Percentiles rank a stretch among this genome's conserved stretches.
Evolutionary conservation across 2,329 filamentous ascomycete genomes (phyloP).

Genomic region (Aspergillus bombycis): DNA sequence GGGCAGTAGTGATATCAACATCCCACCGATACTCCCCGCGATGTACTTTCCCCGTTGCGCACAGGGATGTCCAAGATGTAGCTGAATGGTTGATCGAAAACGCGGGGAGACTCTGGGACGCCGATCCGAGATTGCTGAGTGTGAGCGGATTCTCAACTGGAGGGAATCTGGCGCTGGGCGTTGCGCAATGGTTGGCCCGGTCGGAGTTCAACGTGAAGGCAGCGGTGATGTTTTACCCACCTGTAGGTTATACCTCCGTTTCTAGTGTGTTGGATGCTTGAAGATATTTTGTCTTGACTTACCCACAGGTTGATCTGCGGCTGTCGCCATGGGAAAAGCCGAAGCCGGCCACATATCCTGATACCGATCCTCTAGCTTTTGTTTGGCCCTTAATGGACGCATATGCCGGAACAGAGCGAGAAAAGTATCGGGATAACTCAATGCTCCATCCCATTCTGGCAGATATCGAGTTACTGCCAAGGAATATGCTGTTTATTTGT

Average conservation of each 20-base stretch:
- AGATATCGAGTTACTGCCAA: slow-evolving; percentile 11
- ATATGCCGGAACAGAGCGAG: slow-evolving; percentile 38
- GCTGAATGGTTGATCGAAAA: slow-evolving; percentile 46
- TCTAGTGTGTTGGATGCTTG: neutral
- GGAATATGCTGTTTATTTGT: slow-evolving; percentile 15
- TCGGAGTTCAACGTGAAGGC: slow-evolving; percentile 37
- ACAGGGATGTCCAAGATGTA: slow-evolving; percentile 50
- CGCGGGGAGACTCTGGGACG: slow-evolving; percentile 34
- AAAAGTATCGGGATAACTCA: slow-evolving; percentile 6
- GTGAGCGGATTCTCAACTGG: slow-evolving; percentile 51
- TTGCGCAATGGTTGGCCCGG: slow-evolving; percentile 29
- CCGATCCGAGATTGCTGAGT: slow-evolving; percentile 42
- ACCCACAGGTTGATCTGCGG: slow-evolving; percentile 41
- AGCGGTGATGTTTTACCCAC: slow-evolving; percentile 45
- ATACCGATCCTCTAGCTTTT: slow-evolving; percentile 43
- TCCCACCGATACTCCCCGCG: slow-evolving; percentile 49
- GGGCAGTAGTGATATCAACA: slow-evolving; percentile 43
- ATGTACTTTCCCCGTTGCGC: slow-evolving; percentile 44
- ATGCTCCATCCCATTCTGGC: slow-evolving; percentile 15
- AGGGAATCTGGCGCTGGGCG: slow-evolving; percentile 47
- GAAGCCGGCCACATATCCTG: slow-evolving; percentile 35
- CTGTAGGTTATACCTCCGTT: slow-evolving; percentile 18
- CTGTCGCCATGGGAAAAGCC: slow-evolving; percentile 47
- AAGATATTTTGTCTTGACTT: neutral
- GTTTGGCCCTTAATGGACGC: slow-evolving; percentile 50